These are phyloP conservation scores for Neodidymelliopsis sp. DNA, from an alignment of 2,329 filamentous ascomycete genomes.

Conservation along the genomic window DNA sequence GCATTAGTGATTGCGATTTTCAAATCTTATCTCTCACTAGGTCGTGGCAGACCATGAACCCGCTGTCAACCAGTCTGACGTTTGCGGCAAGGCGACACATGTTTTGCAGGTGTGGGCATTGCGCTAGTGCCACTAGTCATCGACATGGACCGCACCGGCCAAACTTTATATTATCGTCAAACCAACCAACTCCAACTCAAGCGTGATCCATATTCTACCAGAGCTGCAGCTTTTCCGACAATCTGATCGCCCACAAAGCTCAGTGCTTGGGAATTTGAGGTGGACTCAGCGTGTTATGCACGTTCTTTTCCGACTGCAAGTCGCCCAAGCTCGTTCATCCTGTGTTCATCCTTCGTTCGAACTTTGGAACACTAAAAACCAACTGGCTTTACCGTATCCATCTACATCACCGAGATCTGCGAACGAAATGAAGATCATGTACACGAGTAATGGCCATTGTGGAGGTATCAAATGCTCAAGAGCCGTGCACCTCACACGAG, in stretches of 20 bases:
- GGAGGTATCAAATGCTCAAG: neutral
- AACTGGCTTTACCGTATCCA: neutral
- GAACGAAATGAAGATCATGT: conserved; percentile 1
- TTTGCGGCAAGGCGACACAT: conserved; percentile 13
- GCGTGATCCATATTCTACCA: conserved; percentile 14
- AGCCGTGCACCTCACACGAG: neutral
- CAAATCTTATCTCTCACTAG: conserved; percentile 20
- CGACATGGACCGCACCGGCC: conserved; percentile 12
- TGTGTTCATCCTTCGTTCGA: neutral
- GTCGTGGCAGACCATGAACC: conserved; percentile 20
- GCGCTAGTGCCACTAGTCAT: conserved; percentile 24
- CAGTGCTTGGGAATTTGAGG: neutral
- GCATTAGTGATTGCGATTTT: conserved; percentile 23
- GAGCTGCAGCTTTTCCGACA: conserved; percentile 29
- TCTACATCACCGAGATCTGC: conserved; percentile 6
- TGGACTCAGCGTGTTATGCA: neutral
- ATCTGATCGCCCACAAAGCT: neutral
- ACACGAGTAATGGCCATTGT: conserved; percentile 1
- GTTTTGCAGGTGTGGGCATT: conserved; percentile 10
- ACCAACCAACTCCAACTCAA: conserved; percentile 10
- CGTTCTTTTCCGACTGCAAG: conserved; percentile 1
- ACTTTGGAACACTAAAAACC: conserved; percentile 8
- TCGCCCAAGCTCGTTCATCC: neutral
- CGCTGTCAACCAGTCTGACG: conserved; percentile 33
- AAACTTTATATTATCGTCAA: conserved; percentile 29